These are phyloP conservation scores for Eucalyptus globulus DNA, from an alignment of 345 rosid species.

Conservation along the genomic window DNA sequence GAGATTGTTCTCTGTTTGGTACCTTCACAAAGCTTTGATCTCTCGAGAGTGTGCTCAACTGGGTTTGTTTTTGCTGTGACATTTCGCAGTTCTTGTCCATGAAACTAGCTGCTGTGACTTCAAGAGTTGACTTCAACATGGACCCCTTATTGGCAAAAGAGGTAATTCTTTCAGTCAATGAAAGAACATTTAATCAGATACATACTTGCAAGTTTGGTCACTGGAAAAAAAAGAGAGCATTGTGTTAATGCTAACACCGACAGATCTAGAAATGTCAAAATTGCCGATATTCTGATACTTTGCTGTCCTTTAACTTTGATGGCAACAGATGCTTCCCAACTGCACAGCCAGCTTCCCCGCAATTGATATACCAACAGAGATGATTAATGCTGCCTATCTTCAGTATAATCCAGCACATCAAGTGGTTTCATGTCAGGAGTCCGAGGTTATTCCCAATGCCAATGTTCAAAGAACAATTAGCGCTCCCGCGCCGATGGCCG, in stretches of 20 bases:
- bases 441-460: conserved; percentile 25
- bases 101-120: conserved; percentile 52
- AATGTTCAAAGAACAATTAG: conserved; percentile 18
- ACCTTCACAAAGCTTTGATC: neutral
- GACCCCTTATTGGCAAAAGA: conserved; percentile 41
- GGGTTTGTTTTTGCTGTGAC: neutral
- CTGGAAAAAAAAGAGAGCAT: neutral
- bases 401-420: conserved; percentile 43
- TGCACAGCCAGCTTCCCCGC: conserved; percentile 16
- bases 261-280: neutral
- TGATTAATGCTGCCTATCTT: conserved; percentile 29
- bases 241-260: neutral
- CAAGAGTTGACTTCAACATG: conserved; percentile 35
- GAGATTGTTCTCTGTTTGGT: neutral
- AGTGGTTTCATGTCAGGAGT: conserved; percentile 19
- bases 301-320: neutral
- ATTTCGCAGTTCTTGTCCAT: conserved; percentile 48
- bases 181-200: neutral
- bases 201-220: neutral
- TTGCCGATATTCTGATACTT: neutral
- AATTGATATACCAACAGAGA: conserved; percentile 30
- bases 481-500: conserved; percentile 22
- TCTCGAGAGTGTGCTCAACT: neutral
- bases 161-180: conserved; percentile 8
- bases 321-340: conserved; percentile 18